A percentile compares a stretch with the other conserved stretches of the same genome.
Conservation (phyloP, 129 eudicot species). For the Smallanthus sonchifolius region DNA sequence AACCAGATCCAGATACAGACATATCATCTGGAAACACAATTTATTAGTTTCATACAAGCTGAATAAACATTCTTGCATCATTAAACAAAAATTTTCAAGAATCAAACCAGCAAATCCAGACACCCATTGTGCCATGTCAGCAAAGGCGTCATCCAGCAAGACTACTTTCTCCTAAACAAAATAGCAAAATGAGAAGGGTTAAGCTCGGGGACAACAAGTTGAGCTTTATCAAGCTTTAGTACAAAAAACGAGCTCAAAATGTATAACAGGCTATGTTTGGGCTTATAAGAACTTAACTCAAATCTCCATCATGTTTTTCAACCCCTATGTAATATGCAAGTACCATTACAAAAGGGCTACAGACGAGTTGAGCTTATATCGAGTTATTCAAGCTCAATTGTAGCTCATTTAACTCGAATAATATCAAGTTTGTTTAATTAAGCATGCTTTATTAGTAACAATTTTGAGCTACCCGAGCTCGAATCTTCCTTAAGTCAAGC, state of each 20-base stretch:
- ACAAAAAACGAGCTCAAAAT: background rate
- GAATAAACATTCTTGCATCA: slow-evolving; percentile 1
- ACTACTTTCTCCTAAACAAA: slow-evolving; percentile 58
- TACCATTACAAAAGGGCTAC: background rate
- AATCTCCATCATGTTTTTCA: background rate
- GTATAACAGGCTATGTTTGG: background rate
- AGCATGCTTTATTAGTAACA: background rate
- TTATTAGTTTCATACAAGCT: background rate
- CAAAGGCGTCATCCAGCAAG: slow-evolving; percentile 52
- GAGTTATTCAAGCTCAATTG: background rate
- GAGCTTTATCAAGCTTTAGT: background rate
- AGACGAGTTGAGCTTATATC: background rate
- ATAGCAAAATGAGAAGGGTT: background rate
- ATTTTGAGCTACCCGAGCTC: background rate
- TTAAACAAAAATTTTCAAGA: slow-evolving; percentile 1
- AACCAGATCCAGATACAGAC: slow-evolving; percentile 52
- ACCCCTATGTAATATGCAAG: background rate
- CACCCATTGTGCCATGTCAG: slow-evolving; percentile 84
- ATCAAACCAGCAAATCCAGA: slow-evolving; percentile 69
- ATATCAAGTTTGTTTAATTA: background rate
- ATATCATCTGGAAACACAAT: slow-evolving; percentile 39
- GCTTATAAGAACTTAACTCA: background rate
- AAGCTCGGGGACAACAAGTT: background rate
- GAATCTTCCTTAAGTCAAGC: slow-evolving; percentile 1
- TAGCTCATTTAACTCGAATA: background rate